These are phyloP conservation scores for Wickerhamiella cacticola DNA, from an alignment of 805 yeast genomes.

Conservation along the genomic window DNA sequence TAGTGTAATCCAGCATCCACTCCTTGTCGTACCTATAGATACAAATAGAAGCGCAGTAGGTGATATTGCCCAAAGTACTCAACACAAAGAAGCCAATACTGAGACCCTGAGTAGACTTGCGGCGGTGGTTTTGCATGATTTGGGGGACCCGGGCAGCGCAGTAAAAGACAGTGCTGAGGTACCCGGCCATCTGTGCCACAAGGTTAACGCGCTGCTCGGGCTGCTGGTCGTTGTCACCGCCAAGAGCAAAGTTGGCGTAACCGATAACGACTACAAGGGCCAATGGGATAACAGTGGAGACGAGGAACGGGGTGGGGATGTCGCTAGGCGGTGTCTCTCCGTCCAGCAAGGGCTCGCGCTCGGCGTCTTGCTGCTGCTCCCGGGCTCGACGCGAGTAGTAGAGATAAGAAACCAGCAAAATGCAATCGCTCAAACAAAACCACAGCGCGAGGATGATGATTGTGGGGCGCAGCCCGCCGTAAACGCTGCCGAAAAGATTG, in stretches of 20 bases:
- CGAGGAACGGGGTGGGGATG: constrained; percentile 16
- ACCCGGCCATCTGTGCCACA: constrained; percentile 61
- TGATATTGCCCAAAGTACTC: constrained; percentile 61
- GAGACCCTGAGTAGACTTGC: constrained; percentile 76
- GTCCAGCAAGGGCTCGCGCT: constrained; percentile 17
- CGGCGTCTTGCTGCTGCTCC: constrained; percentile 4
- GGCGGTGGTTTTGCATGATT: constrained; percentile 60
- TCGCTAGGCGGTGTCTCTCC: constrained; percentile 12
- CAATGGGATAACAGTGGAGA: constrained; percentile 43
- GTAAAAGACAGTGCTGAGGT: constrained; percentile 54
- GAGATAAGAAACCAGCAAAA: constrained; percentile 45
- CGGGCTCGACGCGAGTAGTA: constrained; percentile 35
- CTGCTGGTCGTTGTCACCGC: constrained; percentile 24
- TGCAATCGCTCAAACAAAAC: constrained; percentile 60
- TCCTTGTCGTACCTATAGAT: constrained; percentile 49
- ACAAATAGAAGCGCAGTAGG: constrained; percentile 63
- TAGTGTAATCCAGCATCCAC: constrained; percentile 49
- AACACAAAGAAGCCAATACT: constrained; percentile 68
- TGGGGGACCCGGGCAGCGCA: constrained; percentile 77
- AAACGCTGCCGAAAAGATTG: constrained; percentile 53
- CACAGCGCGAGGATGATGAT: constrained; percentile 60
- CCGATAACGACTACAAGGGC: constrained; percentile 54
- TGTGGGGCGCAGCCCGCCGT: constrained; percentile 61
- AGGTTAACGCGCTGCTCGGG: constrained; percentile 24
- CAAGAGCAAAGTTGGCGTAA: constrained; percentile 43